Evolutionary conservation across 2,329 filamentous ascomycete species (phyloP).

Genomic region (Coleophoma crateriformis): DNA sequence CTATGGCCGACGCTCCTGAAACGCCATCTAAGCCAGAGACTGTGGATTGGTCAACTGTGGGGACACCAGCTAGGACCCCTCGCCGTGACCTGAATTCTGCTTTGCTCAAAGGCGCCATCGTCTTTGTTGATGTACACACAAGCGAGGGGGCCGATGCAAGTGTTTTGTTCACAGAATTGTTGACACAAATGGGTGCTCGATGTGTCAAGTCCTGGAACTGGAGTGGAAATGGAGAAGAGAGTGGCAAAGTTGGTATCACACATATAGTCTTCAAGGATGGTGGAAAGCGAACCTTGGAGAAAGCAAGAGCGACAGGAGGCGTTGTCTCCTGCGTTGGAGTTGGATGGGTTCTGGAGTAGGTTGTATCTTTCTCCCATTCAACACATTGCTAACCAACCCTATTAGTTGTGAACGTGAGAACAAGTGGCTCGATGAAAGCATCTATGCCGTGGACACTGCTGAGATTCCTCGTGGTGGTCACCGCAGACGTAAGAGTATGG

Average conservation of each 20-base stretch:
- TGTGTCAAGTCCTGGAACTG: conserved; percentile 74
- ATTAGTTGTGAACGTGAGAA: conserved; percentile 69
- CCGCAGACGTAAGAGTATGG: conserved; percentile 76
- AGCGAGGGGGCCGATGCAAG: conserved; percentile 77
- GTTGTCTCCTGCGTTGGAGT: conserved; percentile 83
- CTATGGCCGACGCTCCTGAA: conserved; percentile 9
- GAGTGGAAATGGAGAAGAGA: conserved; percentile 38
- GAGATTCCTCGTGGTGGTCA: conserved; percentile 64
- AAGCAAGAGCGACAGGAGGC: conserved; percentile 66
- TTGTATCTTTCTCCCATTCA: conserved; percentile 17
- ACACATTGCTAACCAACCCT: conserved; percentile 23
- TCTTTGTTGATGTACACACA: conserved; percentile 80
- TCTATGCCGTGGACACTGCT: conserved; percentile 64
- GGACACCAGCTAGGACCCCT: conserved; percentile 51
- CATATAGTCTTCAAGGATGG: conserved; percentile 91
- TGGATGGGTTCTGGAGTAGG: conserved; percentile 83
- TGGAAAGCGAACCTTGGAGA: conserved; percentile 72
- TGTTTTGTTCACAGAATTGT: conserved; percentile 72
- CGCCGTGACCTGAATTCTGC: conserved; percentile 45
- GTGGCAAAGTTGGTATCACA: conserved; percentile 65
- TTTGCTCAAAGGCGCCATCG: conserved; percentile 64
- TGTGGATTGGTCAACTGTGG: conserved; percentile 46
- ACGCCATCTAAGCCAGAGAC: conserved; percentile 40
- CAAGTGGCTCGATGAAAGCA: conserved; percentile 67
- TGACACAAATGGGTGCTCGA: conserved; percentile 75